phyloP scores from a whole-genome alignment of 768 basidiomycete species.

The Leccinellum luteum region DNA sequence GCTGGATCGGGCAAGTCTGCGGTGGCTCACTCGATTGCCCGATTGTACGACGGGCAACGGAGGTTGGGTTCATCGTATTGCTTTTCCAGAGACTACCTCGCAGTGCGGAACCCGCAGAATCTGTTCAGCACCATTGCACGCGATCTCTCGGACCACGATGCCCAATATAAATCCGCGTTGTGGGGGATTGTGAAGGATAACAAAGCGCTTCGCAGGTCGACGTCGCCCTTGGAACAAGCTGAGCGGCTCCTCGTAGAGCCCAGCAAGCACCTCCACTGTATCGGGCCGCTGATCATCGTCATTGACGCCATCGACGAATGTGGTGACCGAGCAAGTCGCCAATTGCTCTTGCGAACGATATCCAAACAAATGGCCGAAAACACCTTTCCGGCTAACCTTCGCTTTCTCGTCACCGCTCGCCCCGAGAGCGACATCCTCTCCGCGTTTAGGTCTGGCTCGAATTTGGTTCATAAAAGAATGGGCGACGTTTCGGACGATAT shows the following conservation, averaged over 20 bases:
- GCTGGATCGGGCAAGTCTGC: neutral
- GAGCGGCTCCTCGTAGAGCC: neutral
- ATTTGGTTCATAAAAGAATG: neutral
- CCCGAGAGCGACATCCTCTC: neutral
- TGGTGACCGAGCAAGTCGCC: neutral
- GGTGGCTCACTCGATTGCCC: neutral
- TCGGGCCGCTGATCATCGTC: neutral
- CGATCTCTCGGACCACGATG: neutral
- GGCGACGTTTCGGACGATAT: neutral
- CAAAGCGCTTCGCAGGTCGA: neutral
- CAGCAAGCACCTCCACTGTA: neutral
- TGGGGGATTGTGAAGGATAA: neutral
- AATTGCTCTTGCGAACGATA: neutral
- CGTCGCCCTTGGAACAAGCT: neutral
- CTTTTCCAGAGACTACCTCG: neutral
- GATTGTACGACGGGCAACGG: neutral
- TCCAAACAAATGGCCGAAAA: neutral
- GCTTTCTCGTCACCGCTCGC: neutral
- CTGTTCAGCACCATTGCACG: neutral
- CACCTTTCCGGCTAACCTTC: neutral
- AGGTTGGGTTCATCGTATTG: neutral
- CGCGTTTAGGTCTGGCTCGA: neutral
- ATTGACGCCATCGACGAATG: neutral
- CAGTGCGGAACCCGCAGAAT: neutral
- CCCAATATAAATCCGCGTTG: neutral